These are phyloP conservation scores for Plectosphaerella sp. DNA, from an alignment of 2,329 filamentous ascomycete species.

Conservation along the genomic window DNA sequence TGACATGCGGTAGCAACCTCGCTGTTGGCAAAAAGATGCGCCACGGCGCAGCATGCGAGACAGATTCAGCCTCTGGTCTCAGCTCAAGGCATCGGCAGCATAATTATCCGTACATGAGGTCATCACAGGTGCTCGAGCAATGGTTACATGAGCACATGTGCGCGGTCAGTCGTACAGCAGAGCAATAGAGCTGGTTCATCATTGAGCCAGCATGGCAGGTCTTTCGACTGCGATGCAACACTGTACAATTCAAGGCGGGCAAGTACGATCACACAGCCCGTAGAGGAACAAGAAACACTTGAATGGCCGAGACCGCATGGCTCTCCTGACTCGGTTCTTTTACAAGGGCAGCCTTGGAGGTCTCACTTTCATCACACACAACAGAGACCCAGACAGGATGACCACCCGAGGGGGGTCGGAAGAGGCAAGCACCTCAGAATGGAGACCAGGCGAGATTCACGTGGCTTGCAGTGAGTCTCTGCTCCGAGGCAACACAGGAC, in stretches of 20 bases:
- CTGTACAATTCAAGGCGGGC: conserved; percentile 3
- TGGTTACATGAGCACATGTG: neutral
- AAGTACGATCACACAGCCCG: conserved; percentile 7
- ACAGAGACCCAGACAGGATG: no score
- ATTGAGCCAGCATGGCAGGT: neutral
- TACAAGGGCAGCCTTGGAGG: no score
- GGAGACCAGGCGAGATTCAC: no score
- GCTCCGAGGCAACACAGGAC: no score
- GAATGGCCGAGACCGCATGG: neutral
- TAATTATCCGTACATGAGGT: neutral
- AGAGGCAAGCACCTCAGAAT: neutral
- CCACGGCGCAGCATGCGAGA: neutral
- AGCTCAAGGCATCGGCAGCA: neutral
- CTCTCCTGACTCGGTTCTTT: neutral
- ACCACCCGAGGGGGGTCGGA: neutral
- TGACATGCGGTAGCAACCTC: no score
- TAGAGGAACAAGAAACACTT: neutral
- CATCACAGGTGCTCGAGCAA: no score
- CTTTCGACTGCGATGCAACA: conserved; percentile 1
- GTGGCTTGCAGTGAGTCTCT: no score
- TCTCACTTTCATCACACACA: no score
- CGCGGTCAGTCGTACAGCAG: neutral
- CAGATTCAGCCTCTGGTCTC: neutral
- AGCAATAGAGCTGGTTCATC: neutral
- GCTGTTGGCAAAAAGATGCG: no score